Conservation (phyloP, 495 filamentous ascomycete species). For the Pseudevernia furfuracea region DNA sequence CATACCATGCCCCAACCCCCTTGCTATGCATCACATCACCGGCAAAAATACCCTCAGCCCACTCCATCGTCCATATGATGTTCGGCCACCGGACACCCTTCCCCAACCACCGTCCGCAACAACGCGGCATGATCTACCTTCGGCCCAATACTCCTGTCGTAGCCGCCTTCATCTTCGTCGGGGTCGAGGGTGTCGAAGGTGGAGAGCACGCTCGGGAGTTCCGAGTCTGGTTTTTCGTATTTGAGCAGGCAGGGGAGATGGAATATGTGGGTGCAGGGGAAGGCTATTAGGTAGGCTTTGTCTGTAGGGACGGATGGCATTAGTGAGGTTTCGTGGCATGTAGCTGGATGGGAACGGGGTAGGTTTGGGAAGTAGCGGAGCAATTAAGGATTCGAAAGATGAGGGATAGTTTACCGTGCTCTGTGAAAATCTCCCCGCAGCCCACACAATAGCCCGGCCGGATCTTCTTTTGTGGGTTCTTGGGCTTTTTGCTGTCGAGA, state of each 20-base stretch:
- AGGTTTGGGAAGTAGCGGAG: conserved; percentile 3
- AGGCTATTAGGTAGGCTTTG: conserved; percentile 60
- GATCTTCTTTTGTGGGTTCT: conserved; percentile 28
- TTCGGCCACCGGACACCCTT: conserved; percentile 22
- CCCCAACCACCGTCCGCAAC: conserved; percentile 20
- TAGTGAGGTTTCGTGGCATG: not conserved
- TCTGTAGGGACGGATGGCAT: conserved; percentile 1
- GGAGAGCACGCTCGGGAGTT: conserved; percentile 30
- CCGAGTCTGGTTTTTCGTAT: conserved; percentile 30
- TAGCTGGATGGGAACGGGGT: not conserved
- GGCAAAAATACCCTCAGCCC: not conserved
- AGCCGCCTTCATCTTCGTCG: conserved; percentile 16
- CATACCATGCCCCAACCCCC: not conserved
- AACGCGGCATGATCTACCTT: conserved; percentile 25
- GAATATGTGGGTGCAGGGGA: conserved; percentile 87
- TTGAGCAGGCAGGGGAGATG: conserved; percentile 72
- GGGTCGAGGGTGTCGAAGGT: conserved; percentile 12
- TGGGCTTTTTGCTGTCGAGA: conserved; percentile 21
- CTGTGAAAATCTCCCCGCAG: conserved; percentile 51
- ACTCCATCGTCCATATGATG: conserved; percentile 17
- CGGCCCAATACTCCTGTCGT: conserved; percentile 25
- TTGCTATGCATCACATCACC: conserved; percentile 3
- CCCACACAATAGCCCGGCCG: conserved; percentile 52
- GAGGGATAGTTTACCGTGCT: conserved; percentile 36
- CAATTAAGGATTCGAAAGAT: not conserved